phyloP scores from a whole-genome alignment of 2,329 filamentous ascomycete species.

The Colletotrichum sidae region DNA sequence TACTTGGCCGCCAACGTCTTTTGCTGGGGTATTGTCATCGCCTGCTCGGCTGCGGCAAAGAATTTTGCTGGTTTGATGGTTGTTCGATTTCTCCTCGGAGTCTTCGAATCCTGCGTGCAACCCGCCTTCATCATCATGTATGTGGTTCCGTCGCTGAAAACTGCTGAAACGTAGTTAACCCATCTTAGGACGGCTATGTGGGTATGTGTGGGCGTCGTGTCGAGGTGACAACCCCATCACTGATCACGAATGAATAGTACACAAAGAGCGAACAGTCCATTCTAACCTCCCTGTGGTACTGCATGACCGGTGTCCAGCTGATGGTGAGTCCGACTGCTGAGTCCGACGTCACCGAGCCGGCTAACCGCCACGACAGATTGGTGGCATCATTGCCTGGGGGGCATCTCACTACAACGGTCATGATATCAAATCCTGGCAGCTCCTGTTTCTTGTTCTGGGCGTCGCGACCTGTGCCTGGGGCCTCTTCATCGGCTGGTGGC shows the following conservation, averaged over 20 bases:
- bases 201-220: not conserved
- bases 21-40: conserved; percentile 57
- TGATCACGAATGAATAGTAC: conserved; percentile 44
- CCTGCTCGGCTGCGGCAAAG: conserved; percentile 41
- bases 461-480: conserved; percentile 68
- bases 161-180: not conserved
- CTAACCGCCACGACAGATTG: conserved; percentile 46
- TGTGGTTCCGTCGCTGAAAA: not conserved
- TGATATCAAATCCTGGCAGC: conserved; percentile 50
- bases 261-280: conserved; percentile 67
- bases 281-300: conserved; percentile 73
- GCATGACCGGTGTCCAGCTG: conserved; percentile 68
- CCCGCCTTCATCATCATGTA: conserved; percentile 57
- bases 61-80: conserved; percentile 36
- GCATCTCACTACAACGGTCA: conserved; percentile 61
- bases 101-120: conserved; percentile 46
- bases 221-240: no score
- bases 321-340: conserved; percentile 46
- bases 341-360: not conserved
- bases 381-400: conserved; percentile 66
- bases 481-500: conserved; percentile 68
- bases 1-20: conserved; percentile 45
- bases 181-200: conserved; percentile 52
- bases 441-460: conserved; percentile 72
- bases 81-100: conserved; percentile 38